A percentile compares a stretch with the other conserved stretches of the same genome.
These are phyloP conservation scores for Wakefieldia striispora DNA, from an alignment of 768 basidiomycete genomes.

Conservation along the genomic window DNA sequence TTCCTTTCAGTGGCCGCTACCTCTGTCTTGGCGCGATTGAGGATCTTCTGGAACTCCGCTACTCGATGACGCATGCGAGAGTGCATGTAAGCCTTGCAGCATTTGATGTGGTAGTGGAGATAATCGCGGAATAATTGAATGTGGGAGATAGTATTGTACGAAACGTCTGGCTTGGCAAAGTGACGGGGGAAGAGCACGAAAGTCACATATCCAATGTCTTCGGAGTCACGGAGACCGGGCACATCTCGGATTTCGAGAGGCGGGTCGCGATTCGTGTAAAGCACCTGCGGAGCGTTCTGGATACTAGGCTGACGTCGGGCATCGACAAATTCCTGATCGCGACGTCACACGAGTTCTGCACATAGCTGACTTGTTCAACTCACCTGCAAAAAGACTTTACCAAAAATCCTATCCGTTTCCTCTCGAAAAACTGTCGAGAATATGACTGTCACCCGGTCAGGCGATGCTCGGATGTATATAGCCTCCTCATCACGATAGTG, in stretches of 20 bases:
- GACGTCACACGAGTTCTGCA: slow-evolving; percentile 4
- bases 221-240: slow-evolving; percentile 73
- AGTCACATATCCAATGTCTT: slow-evolving; percentile 94
- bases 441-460: slow-evolving; percentile 95
- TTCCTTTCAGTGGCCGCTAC: slow-evolving; percentile 77
- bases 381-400: slow-evolving; percentile 97
- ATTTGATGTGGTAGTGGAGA: slow-evolving; percentile 99
- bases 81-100: slow-evolving; percentile 99
- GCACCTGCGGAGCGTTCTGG: slow-evolving; percentile 95
- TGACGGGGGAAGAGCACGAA: slow-evolving; percentile 98
- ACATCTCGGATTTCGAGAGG: slow-evolving; percentile 95
- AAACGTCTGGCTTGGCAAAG: slow-evolving; percentile 68
- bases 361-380: slow-evolving; percentile 7
- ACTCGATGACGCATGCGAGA: slow-evolving; percentile 94
- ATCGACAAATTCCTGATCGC: slow-evolving; percentile 91
- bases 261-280: slow-evolving; percentile 92
- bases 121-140: slow-evolving; percentile 98
- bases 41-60: slow-evolving; percentile 90
- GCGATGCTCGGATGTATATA: slow-evolving; percentile 90
- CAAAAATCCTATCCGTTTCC: slow-evolving; percentile 95
- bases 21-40: slow-evolving; percentile 96
- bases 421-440: slow-evolving; percentile 97
- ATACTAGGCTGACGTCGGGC: slow-evolving; percentile 91
- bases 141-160: slow-evolving; percentile 83
- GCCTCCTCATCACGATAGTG: slow-evolving; percentile 97